Evolutionary conservation across 495 filamentous ascomycete genomes (phyloP), one percentile per base, ranked within the genome.

Genomic region (Neohortaea acidophila): DNA sequence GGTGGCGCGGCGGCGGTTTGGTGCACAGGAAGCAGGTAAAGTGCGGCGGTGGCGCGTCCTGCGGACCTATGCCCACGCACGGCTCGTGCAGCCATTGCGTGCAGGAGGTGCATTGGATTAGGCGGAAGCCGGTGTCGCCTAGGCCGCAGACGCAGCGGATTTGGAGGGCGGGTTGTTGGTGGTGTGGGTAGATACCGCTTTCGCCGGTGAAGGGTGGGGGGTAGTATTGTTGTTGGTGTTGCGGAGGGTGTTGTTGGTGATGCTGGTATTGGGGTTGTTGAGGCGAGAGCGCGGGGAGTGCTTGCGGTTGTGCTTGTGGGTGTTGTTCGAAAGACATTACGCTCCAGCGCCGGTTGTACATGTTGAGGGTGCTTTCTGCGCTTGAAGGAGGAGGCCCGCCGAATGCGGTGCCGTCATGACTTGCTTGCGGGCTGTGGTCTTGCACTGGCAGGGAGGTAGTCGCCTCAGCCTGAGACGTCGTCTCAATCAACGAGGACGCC

Each of bases 61-160:
- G 31, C 4, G 13, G 21, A 23, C 20, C 24, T 12, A 86, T 64
- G 13, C 79, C 77, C 22, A 86, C 68, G 52, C 84, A 94, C 48
- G 68, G 68, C 4, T 75, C 78, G 51, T 94, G 84, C 21, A 86
- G 69, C 75, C 77, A 87, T 59, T 85, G 78, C 26, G 73, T 77
- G 59, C 84, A 94, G 3, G 83, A 85, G 61, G 85, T 78, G 59
- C 84, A 94, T 62, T 85, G 81, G 47, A 94, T 76, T 77, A 92
- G 77, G 36, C 80, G 68, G 48, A 69, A 61, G 41, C 72, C 75
- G 40, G 76, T 73, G 41, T 73, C 72, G 15, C 77, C 68, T 41
- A 69, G 72, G 42, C 68, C 65, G 60, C 84, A 91, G 15, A 84
- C 59, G 51, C 84, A 93, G 38, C 82, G 70, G 3, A 82, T 79